phyloP scores from a whole-genome alignment of 495 filamentous ascomycete species.

The Aspergillus funiculosus region DNA sequence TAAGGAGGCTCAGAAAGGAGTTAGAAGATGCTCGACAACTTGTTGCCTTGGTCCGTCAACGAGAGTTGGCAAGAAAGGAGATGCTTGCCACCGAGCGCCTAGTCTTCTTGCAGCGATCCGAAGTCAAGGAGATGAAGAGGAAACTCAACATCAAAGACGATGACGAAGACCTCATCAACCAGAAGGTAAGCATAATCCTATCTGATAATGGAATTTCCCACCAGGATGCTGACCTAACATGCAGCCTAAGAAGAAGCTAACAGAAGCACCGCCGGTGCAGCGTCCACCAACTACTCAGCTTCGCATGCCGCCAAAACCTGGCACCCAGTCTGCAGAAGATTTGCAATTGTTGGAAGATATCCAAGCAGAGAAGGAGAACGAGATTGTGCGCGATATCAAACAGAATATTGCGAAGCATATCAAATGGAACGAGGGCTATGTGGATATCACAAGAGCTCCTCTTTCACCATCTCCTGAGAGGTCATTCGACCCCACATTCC shows the following conservation, averaged over 20 bases:
- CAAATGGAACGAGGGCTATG: conserved; percentile 77
- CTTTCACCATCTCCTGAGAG: conserved; percentile 62
- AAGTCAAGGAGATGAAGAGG: conserved; percentile 79
- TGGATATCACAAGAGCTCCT: conserved; percentile 77
- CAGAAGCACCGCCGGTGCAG: conserved; percentile 49
- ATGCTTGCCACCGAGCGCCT: conserved; percentile 64
- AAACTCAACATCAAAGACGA: conserved; percentile 84
- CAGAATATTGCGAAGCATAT: conserved; percentile 74
- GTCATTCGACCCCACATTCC: conserved; percentile 57
- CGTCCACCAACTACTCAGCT: conserved; percentile 54
- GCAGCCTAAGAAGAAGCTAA: conserved; percentile 64
- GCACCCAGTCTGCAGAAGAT: conserved; percentile 62
- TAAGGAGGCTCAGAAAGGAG: conserved; percentile 86
- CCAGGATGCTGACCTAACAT: conserved; percentile 35
- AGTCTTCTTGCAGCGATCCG: conserved; percentile 73
- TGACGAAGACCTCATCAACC: conserved; percentile 91
- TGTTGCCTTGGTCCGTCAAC: conserved; percentile 64
- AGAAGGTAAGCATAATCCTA: conserved; percentile 58
- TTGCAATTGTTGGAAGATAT: conserved; percentile 69
- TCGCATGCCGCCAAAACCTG: conserved; percentile 64
- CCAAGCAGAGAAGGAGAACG: conserved; percentile 74
- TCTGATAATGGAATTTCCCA: too few relatives aligned
- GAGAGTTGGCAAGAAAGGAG: conserved; percentile 73
- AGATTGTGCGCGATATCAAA: conserved; percentile 70
- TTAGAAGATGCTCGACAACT: conserved; percentile 83